Base-by-base conservation (phyloP, 2,329 filamentous ascomycete genomes). In the Cercospora sesami region DNA sequence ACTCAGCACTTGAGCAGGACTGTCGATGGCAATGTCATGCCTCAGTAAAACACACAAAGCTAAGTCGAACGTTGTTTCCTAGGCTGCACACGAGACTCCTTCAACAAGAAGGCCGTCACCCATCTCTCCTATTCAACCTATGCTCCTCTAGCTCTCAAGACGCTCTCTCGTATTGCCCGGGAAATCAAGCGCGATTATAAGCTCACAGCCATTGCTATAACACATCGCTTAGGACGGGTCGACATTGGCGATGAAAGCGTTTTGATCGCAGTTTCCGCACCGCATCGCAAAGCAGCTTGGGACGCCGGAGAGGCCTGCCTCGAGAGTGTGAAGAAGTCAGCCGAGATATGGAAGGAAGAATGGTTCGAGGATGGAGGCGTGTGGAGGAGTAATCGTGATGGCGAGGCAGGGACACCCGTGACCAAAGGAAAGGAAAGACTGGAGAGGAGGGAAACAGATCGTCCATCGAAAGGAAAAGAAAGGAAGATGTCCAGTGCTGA, bases 311-410 rank as follows among this genome's bases (percentile, higher is more conserved):
- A 98, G 82, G 92, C 96, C 81, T 91, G 93, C 36, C 81, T 98
- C 67, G 94, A 98, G 82, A 83, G 87, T 78, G 93, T 92, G 76
- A 99, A 98, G 82, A 87, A 86, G 65, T 88, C 85, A 72, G 92
- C 92, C n/a, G 95, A 99, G 83, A 90, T 99, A 51, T 97, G 94
- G 94, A 97, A 97, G 82, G 84, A 89, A 72, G 94, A 98, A 82
- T 91, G 93, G 78, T 97, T 97, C 83, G 90, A 89, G 23, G 90
- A 91, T 71, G 91, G 89, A 16, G 84, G 86, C 6, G 86, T 95
- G 55, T 97, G 94, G 94, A 89, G 93, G 80, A 92, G 91, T 69
- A 97, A 97, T 81, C 82, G 90, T 71, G 93, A 96, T 80, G 91
- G 91, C 9, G 82, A 84, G 68, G 80, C 81, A 59, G 90, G 88